Percentiles rank a stretch among this genome's conserved stretches.
Conservation (phyloP, 2,329 filamentous ascomycete species). For the Emmonsia crescens region DNA sequence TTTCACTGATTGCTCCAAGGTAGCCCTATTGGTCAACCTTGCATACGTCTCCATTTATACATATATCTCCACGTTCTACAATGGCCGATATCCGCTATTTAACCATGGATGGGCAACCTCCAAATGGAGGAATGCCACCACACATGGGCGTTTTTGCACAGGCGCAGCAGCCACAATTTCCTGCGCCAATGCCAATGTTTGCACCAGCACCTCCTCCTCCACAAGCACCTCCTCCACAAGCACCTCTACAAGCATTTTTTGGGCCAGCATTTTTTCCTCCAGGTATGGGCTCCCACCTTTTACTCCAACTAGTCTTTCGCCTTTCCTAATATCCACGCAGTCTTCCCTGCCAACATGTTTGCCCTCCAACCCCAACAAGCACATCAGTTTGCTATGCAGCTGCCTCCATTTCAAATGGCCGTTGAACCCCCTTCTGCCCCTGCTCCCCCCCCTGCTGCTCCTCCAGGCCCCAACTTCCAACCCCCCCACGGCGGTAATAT, state of each 20-base stretch:
- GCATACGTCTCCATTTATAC: not conserved
- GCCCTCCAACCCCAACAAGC: not conserved
- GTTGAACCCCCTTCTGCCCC: not conserved
- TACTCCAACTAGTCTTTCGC: not conserved
- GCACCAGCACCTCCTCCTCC: not conserved
- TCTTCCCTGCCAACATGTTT: not conserved
- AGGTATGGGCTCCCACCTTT: not conserved
- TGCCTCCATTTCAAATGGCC: not conserved
- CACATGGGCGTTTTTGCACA: conserved; percentile 2
- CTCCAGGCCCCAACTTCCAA: conserved; percentile 32
- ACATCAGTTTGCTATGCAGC: not conserved
- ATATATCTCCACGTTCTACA: not conserved
- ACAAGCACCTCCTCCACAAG: conserved; percentile 8
- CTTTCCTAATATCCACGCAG: not conserved
- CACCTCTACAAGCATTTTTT: not conserved
- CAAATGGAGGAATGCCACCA: conserved; percentile 23
- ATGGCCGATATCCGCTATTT: conserved; percentile 15
- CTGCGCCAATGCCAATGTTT: not conserved
- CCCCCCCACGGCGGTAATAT: conserved; percentile 44
- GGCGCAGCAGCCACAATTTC: conserved; percentile 2
- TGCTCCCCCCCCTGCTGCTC: conserved; percentile 10
- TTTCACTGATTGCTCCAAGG: not conserved
- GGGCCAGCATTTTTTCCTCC: not conserved
- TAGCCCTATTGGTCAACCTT: not conserved
- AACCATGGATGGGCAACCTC: conserved; percentile 22